Percentiles rank a stretch among this genome's conserved stretches.
Evolutionary conservation across 2,329 filamentous ascomycete species (phyloP).

Genomic region (Botrytis hyacinthi): DNA sequence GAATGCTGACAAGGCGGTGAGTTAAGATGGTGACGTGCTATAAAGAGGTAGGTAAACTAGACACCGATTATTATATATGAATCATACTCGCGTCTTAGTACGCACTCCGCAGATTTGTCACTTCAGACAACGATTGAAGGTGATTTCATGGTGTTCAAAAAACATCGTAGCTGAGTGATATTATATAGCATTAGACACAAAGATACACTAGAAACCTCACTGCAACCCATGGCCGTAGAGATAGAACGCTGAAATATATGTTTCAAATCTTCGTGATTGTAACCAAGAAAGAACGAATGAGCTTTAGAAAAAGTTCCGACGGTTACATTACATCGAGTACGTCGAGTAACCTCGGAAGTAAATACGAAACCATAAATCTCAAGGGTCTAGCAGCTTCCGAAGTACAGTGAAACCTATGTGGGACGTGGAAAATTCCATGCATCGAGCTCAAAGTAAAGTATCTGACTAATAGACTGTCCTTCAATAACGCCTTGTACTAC

Average conservation of each 20-base stretch:
- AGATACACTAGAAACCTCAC: background rate
- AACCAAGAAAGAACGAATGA: background rate
- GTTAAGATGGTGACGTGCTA: background rate
- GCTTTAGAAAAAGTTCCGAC: background rate
- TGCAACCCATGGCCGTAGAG: background rate
- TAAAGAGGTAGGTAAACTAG: background rate
- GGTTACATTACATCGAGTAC: background rate
- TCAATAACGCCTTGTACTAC: too few relatives aligned
- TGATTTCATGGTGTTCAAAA: background rate
- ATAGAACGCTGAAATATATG: background rate
- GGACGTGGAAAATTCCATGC: background rate
- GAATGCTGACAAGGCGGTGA: background rate
- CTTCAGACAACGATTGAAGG: background rate
- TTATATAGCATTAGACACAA: background rate
- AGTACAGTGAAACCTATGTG: background rate
- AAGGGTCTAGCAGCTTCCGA: background rate
- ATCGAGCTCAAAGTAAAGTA: background rate
- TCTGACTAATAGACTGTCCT: background rate
- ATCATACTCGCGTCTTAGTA: background rate
- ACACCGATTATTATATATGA: background rate
- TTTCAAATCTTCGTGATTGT: background rate
- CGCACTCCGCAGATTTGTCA: background rate
- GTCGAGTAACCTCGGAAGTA: background rate
- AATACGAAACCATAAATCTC: background rate
- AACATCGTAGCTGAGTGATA: background rate